Evolutionary conservation across 1,139 yeast species (phyloP).

Genomic region (Arxiozyma heterogenica): DNA sequence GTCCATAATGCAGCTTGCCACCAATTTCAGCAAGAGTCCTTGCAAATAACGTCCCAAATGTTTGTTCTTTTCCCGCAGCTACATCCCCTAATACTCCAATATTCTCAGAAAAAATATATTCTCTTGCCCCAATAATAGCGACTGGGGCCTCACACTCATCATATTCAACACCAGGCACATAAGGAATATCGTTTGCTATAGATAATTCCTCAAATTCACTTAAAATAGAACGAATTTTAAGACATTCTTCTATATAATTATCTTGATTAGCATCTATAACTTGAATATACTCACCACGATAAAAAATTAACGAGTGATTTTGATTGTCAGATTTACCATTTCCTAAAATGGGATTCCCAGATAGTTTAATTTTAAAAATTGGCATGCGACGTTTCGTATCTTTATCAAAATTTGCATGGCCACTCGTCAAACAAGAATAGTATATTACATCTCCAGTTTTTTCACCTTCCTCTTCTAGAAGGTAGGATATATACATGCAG

Average conservation of each 20-base stretch:
- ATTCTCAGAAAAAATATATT: slow-evolving; percentile 78
- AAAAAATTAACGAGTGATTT: slow-evolving; percentile 65
- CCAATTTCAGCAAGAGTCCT: slow-evolving; percentile 79
- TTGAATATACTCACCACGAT: slow-evolving; percentile 81
- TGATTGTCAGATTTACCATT: slow-evolving; percentile 89
- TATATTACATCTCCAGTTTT: slow-evolving; percentile 32
- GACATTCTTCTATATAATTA: slow-evolving; percentile 75
- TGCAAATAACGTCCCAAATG: slow-evolving; percentile 84
- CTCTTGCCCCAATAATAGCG: slow-evolving; percentile 83
- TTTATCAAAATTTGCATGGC: slow-evolving; percentile 35
- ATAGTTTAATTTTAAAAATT: slow-evolving; percentile 47
- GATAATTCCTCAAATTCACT: slow-evolving; percentile 67
- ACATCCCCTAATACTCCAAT: slow-evolving; percentile 82
- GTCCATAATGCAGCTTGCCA: slow-evolving; percentile 84
- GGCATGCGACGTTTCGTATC: slow-evolving; percentile 38
- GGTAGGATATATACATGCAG: slow-evolving; percentile 47
- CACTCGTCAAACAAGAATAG: slow-evolving; percentile 59
- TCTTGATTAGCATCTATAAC: slow-evolving; percentile 86
- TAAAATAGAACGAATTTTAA: slow-evolving; percentile 67
- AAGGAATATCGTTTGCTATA: slow-evolving; percentile 34
- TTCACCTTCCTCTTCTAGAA: slow-evolving; percentile 33
- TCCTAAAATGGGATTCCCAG: slow-evolving; percentile 84
- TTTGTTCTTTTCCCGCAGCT: slow-evolving; percentile 90
- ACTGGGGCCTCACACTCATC: slow-evolving; percentile 42
- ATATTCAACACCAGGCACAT: slow-evolving; percentile 39